Evolutionary conservation across 257 asterid genomes (phyloP).

Genomic region (Cordia subcordata): DNA sequence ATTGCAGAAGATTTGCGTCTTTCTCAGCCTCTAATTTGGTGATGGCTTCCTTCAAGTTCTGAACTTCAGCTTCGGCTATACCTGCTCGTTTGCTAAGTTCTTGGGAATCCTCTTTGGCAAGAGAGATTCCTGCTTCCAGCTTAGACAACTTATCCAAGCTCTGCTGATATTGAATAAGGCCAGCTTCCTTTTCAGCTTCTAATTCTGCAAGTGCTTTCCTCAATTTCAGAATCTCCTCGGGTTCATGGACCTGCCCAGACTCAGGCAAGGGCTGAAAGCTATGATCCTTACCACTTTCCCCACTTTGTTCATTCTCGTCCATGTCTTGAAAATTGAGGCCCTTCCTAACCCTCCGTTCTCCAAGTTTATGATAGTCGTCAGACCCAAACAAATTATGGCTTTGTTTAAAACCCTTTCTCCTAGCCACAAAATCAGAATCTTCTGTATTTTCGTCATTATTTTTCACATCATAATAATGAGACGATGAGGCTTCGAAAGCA

Average conservation of each 20-base stretch:
- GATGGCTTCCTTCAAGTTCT: slow-evolving; percentile 3
- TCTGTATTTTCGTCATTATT: neutral
- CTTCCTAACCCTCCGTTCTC: neutral
- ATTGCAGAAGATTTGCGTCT: slow-evolving; percentile 2
- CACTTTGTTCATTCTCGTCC: slow-evolving; percentile 35
- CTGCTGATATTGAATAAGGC: slow-evolving; percentile 57
- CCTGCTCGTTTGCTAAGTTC: slow-evolving; percentile 5
- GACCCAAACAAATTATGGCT: neutral
- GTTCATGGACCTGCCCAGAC: neutral
- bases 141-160: slow-evolving; percentile 57
- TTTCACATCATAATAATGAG: neutral
- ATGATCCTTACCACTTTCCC: slow-evolving; percentile 20
- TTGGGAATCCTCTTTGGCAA: slow-evolving; percentile 5
- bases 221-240: slow-evolving; percentile 19
- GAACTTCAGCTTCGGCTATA: slow-evolving; percentile 7
- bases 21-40: slow-evolving; percentile 6
- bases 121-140: slow-evolving; percentile 42
- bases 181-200: slow-evolving; percentile 90
- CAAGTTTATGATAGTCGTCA: neutral
- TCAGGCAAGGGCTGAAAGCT: slow-evolving; percentile 18
- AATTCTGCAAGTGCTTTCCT: slow-evolving; percentile 69
- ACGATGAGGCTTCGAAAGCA: neutral
- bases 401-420: neutral
- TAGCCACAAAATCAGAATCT: slow-evolving; percentile 1
- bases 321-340: neutral